Evolutionary conservation across 2,329 filamentous ascomycete species (phyloP), one percentile per base, ranked within the genome.

Genomic region (Simplicillium aogashimaense): DNA sequence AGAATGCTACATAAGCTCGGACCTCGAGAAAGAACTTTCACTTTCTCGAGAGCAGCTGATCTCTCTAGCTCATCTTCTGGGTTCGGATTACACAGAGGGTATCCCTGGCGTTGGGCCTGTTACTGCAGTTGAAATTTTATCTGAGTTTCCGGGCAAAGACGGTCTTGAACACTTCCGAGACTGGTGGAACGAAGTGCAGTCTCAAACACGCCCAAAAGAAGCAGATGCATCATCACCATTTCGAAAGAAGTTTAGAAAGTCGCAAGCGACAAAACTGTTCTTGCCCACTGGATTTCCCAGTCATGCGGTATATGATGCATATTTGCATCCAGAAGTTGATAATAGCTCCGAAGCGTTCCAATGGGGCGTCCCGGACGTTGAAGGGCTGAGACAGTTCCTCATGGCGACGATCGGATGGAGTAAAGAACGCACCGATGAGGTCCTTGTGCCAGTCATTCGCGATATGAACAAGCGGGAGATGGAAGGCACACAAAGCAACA

Each of bases 401-500:
- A 95, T 94, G 84, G 69, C 76, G 2, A 95, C 90, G 2, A 86
- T 98, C 50, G 92, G 92, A 0, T 98, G 92, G 92, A 80, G 72
- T 40, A 81, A 84, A 57, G 90, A 97, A 59, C 73, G 88, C 7
- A 97, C 90, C 0, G 92, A 98, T 53, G 92, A 98, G 60, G 85
- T 98, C 2, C 74, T 98, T 2, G 86, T 98, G 2, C 92, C 92
- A 0, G 94, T 98, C 2, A 92, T 98, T 47, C 75, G 81, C 42
- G 92, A 98, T 54, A 94, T 98, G 85, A 97, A 97, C 57, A 76
- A 78, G 4, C 74, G 92, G 31, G 84, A 86, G 48, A 72, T 78
- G 20, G 92, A 97, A 63, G 92, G 92, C 7, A 97, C 90, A 14
- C 92, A 98, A 67, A 81, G 80, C 43, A 98, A 98, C 51, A 95